A percentile compares a stretch with the other conserved stretches of the same genome.
phyloP scores from a whole-genome alignment of 306 rosid species.

The Gillenia trifoliata region DNA sequence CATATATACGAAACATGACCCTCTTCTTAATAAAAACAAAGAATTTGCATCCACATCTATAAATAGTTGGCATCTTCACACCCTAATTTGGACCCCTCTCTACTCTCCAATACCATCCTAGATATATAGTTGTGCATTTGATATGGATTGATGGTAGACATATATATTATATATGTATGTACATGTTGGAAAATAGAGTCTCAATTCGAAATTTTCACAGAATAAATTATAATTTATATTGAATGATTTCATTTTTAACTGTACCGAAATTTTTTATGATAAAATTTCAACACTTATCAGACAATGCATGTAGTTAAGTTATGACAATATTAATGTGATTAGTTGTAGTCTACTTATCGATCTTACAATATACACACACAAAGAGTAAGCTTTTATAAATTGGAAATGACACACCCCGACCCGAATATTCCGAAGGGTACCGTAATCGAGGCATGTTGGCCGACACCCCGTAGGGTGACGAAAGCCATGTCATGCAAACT shows the following conservation, averaged over 20 bases:
- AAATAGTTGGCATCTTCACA: not conserved
- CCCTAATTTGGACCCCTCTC: not conserved
- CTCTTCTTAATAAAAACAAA: not conserved
- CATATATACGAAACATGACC: not conserved
- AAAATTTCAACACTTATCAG: no score
- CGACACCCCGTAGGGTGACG: no score
- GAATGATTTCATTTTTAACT: no score
- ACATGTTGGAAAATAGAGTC: not conserved
- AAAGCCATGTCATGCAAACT: no score
- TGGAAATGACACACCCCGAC: no score
- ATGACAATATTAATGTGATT: not conserved
- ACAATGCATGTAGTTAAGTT: fast-evolving
- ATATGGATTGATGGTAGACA: not conserved
- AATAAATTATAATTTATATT: no score
- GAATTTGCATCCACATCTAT: not conserved
- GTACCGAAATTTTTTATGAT: fast-evolving
- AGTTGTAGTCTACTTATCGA: fast-evolving
- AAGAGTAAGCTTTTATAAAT: not conserved
- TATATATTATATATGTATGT: no score
- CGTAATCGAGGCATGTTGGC: no score
- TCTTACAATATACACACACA: not conserved
- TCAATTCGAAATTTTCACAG: not conserved
- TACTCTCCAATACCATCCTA: not conserved
- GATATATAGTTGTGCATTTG: not conserved
- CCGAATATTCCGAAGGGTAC: no score